Conservation (phyloP, 2,329 filamentous ascomycete species). For the Fusarium phyllophilum region DNA sequence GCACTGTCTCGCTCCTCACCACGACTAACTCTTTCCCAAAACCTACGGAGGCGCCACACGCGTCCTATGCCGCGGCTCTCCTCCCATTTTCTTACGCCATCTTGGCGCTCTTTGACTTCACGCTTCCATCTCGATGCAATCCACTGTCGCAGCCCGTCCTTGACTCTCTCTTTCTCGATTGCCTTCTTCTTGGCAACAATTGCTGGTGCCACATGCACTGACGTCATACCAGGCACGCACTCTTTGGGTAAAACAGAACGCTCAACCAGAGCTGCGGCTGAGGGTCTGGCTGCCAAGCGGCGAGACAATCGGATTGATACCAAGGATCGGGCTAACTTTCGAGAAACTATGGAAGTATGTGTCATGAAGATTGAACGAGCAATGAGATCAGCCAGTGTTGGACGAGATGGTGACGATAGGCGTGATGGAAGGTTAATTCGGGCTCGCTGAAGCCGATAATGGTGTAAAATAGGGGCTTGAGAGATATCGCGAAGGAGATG, state of each 20-base stretch:
- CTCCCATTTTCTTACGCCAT: constrained; percentile 59
- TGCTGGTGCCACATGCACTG: constrained; percentile 63
- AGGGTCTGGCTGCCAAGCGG: constrained; percentile 68
- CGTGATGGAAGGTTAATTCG: constrained; percentile 65
- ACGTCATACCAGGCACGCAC: constrained; percentile 62
- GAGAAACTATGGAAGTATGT: constrained; percentile 71
- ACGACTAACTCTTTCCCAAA: constrained; percentile 71
- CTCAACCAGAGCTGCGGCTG: constrained; percentile 68
- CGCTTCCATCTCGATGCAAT: constrained; percentile 68
- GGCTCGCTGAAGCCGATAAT: constrained; percentile 67
- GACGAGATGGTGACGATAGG: constrained; percentile 66
- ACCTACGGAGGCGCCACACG: constrained; percentile 70
- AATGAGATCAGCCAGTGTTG: constrained; percentile 70
- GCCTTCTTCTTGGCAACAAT: constrained; percentile 70
- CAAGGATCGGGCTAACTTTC: constrained; percentile 70
- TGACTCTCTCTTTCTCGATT: constrained; percentile 74
- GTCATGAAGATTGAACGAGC: constrained; percentile 74
- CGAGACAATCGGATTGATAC: constrained; percentile 73
- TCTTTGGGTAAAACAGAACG: constrained; percentile 73
- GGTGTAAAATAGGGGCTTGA: constrained; percentile 72
- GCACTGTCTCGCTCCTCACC: constrained; percentile 46
- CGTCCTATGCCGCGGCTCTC: constrained; percentile 64
- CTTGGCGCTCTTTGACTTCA: constrained; percentile 61
- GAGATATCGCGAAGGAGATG: constrained; percentile 71
- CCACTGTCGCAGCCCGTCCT: constrained; percentile 73